Evolutionary conservation across 352 stramenopile genomes (phyloP).

Genomic region (Aphanomyces invadans): DNA sequence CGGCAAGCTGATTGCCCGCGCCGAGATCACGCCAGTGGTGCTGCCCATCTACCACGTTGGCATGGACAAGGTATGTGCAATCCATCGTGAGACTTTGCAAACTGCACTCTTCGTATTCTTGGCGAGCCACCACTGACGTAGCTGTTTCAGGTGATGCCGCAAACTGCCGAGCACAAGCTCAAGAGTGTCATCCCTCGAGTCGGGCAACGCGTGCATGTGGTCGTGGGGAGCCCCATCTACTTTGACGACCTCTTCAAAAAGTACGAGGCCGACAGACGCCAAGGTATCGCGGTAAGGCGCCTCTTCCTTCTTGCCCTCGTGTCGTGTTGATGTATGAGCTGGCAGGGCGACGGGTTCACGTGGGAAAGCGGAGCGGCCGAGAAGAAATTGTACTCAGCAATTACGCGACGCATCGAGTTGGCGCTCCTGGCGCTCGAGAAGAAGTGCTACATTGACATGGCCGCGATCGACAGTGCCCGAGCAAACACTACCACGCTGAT

Average conservation of each 20-base stretch:
- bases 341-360: conserved; percentile 14
- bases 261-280: conserved; percentile 42
- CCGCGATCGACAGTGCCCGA: neutral
- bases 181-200: conserved; percentile 53
- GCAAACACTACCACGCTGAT: neutral
- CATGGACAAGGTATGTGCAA: conserved; percentile 50
- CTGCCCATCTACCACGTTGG: conserved; percentile 82
- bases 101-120: too few relatives aligned
- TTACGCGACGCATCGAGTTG: conserved; percentile 76
- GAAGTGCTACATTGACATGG: conserved; percentile 19
- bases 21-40: conserved; percentile 57
- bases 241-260: conserved; percentile 77
- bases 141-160: conserved; percentile 49
- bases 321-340: conserved; percentile 14
- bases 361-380: conserved; percentile 61
- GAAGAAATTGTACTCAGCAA: conserved; percentile 73
- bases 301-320: neutral
- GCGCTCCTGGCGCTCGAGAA: conserved; percentile 43
- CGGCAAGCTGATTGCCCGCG: conserved; percentile 76
- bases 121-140: neutral
- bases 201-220: conserved; percentile 43
- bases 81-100: neutral
- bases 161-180: conserved; percentile 64
- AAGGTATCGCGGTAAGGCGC: conserved; percentile 27
- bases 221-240: conserved; percentile 65